Percentiles rank a stretch among this genome's conserved stretches.
These are phyloP conservation scores for Mesembryanthemum crystallinum DNA, from an alignment of 148 eudicot species.

Conservation along the genomic window DNA sequence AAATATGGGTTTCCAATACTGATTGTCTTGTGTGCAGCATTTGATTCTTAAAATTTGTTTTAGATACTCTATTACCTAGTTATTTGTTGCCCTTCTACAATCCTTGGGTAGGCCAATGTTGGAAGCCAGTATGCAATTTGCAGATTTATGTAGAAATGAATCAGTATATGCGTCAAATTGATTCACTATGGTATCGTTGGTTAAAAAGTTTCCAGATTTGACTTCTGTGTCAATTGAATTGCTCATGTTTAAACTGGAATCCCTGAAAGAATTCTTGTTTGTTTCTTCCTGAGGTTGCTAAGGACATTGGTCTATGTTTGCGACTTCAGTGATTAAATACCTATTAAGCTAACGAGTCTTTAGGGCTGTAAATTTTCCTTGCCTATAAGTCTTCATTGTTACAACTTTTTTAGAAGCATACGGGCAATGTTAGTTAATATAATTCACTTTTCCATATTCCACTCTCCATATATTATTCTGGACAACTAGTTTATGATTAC, in stretches of 20 bases:
- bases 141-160: not conserved
- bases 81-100: not conserved
- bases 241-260: not conserved
- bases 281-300: not conserved
- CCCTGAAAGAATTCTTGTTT: not conserved
- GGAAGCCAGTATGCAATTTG: not conserved
- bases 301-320: not conserved
- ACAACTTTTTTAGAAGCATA: too few relatives aligned
- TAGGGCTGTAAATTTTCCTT: too few relatives aligned
- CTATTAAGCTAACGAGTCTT: too few relatives aligned
- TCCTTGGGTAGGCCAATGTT: not conserved
- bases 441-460: too few relatives aligned
- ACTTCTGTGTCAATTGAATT: not conserved
- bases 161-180: not conserved
- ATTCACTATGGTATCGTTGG: not conserved
- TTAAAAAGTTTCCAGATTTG: not conserved
- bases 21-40: conserved; percentile 11
- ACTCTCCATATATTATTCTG: too few relatives aligned
- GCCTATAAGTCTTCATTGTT: too few relatives aligned
- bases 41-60: not conserved
- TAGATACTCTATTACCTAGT: not conserved
- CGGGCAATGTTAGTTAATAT: too few relatives aligned
- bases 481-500: too few relatives aligned
- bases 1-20: conserved; percentile 19
- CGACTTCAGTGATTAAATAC: not conserved